Base-by-base conservation (phyloP, 1,284 basidiomycete genomes). In the Papiliotrema terrestris region DNA sequence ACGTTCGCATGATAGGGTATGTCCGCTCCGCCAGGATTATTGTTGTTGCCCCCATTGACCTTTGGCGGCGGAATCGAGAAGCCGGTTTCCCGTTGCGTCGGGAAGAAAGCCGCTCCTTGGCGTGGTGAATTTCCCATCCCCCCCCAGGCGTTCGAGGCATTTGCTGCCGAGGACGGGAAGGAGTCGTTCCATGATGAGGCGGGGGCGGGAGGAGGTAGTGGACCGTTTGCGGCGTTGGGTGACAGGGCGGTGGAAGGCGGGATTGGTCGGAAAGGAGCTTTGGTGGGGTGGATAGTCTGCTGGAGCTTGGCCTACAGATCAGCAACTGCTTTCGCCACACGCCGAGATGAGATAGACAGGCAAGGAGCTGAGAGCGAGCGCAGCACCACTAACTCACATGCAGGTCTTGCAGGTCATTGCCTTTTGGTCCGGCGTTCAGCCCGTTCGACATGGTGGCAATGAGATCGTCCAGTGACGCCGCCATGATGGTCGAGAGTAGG, bases 391-490 rank as follows among this genome's bases (percentile, higher is more conserved):
- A 42, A 67, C 69, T 59, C 50, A 74, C 74, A 52, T 74, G 72
- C 29, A 77, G 55, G 51, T 66, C 65, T 51, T 66, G 60, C 22
- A 77, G 56, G 38, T 77, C 72, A 44, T 71, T 61, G 9, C 67
- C 69, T 52, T 74, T 65, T 49, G 68, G 67, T 8, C 72, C 72
- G 42, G 71, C 71, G 49, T 75, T 69, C 26, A 73, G 52, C 17
- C 64, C 64, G n/a, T 60, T 60, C 4, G 58, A 63, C 50, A 77
- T 64, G 8, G 69, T 70, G 8, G 75, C 71, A 45, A 77, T 68
- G 15, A 77, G 62, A 62, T 77, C 75, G 26, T 77, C 75, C 59
- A 77, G 72, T 14, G 68, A 69, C 55, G 71, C 71, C 63, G 67
- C 29, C 29, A 32, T 32, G 29, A 11, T 32, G 29, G 5, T 68